phyloP scores from a whole-genome alignment of 225 moss, liverwort and hornwort species.

The Marchantia polymorpha region DNA sequence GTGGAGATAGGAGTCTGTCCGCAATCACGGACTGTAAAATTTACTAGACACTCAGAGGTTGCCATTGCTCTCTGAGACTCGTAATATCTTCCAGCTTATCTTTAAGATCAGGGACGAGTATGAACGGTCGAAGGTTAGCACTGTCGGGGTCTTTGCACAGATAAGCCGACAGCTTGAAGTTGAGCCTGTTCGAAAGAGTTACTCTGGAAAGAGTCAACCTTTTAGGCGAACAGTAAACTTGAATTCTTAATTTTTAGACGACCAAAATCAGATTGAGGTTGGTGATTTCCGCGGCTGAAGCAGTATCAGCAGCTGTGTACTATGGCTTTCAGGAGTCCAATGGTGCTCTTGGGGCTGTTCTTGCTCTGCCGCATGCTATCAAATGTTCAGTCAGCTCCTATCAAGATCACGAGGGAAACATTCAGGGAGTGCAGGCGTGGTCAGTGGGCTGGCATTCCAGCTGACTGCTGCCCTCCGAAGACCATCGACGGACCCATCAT shows the following conservation, averaged over 20 bases:
- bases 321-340: neutral
- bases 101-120: too few relatives aligned
- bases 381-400: neutral
- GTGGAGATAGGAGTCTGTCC: too few relatives aligned
- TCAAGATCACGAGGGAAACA: neutral
- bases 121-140: too few relatives aligned
- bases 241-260: neutral
- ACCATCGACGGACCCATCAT: neutral
- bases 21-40: too few relatives aligned
- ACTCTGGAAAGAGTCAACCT: too few relatives aligned
- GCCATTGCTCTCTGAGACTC: too few relatives aligned
- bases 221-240: neutral
- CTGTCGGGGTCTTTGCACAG: too few relatives aligned
- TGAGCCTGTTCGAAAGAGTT: too few relatives aligned
- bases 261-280: neutral
- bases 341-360: neutral
- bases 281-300: neutral
- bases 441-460: neutral
- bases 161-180: too few relatives aligned
- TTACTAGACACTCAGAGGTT: too few relatives aligned
- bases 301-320: too few relatives aligned
- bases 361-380: neutral
- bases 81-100: too few relatives aligned
- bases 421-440: neutral
- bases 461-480: slow-evolving; percentile 4